Percentiles rank a stretch among this genome's conserved stretches.
These are phyloP conservation scores for Testicularia cyperi DNA, from an alignment of 1,284 basidiomycete species.

Conservation along the genomic window DNA sequence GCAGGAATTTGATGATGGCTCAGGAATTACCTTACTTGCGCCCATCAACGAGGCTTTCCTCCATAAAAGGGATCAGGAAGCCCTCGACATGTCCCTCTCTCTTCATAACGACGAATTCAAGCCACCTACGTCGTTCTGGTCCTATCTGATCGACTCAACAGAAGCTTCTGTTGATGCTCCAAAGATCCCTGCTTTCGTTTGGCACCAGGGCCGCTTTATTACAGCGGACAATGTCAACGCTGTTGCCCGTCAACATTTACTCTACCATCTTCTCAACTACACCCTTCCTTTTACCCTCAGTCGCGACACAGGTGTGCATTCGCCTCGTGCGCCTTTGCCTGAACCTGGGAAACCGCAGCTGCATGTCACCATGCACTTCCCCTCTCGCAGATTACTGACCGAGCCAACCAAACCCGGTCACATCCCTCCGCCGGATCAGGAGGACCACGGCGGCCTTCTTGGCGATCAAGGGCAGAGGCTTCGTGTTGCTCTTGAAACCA, in stretches of 20 bases:
- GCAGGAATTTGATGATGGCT: conserved; percentile 57
- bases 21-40: conserved; percentile 83
- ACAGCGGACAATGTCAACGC: conserved; percentile 71
- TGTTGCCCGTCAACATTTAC: conserved; percentile 80
- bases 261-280: conserved; percentile 92
- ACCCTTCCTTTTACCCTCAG: conserved; percentile 64
- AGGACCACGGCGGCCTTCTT: conserved; percentile 68
- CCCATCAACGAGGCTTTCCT: conserved; percentile 72
- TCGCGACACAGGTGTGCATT: conserved; percentile 64
- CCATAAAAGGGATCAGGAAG: conserved; percentile 24
- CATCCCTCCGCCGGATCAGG: conserved; percentile 51
- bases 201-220: conserved; percentile 13
- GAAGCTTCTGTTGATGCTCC: too few species aligned
- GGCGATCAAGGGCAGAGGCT: conserved; percentile 80
- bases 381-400: conserved; percentile 81
- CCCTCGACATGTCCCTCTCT: too few species aligned
- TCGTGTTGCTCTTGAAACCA: conserved; percentile 62
- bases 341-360: conserved; percentile 55
- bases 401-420: conserved; percentile 62
- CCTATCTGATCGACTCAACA: conserved; percentile 19
- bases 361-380: conserved; percentile 61
- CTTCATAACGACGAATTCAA: too few species aligned
- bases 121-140: conserved; percentile 13
- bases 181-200: conserved; percentile 12
- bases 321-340: conserved; percentile 70